phyloP scores from a whole-genome alignment of 257 asterid genomes.

The Gentiana macrophylla region DNA sequence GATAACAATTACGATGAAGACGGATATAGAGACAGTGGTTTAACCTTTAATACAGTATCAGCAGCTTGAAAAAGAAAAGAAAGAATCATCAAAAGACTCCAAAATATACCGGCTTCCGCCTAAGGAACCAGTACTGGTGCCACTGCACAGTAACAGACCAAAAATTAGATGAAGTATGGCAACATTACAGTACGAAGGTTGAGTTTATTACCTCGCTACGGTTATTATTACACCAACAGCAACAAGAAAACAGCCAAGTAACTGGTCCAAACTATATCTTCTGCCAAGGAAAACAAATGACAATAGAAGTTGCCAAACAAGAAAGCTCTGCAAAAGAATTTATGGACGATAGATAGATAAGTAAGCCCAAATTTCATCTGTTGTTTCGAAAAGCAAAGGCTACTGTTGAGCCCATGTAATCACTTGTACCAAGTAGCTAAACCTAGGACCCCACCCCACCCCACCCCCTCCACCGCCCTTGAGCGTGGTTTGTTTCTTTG shows the following conservation, averaged over 20 bases:
- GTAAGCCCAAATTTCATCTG: conserved; percentile 5
- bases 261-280: conserved; percentile 71
- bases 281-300: conserved; percentile 83
- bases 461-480: too few species aligned
- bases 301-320: conserved; percentile 94
- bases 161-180: background rate
- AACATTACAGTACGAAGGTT: background rate
- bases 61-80: conserved; percentile 97
- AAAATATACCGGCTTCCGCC: conserved; percentile 76
- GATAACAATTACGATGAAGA: conserved; percentile 13
- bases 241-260: conserved; percentile 91
- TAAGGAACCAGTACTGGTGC: conserved; percentile 91
- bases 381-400: background rate
- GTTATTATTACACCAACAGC: conserved; percentile 83
- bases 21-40: conserved; percentile 17
- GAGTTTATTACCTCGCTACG: conserved; percentile 68
- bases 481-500: too few species aligned
- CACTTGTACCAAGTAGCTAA: too few species aligned
- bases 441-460: too few species aligned
- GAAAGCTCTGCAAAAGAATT: conserved; percentile 80
- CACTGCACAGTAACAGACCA: conserved; percentile 42
- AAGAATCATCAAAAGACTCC: conserved; percentile 88
- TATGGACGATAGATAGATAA: conserved; percentile 17
- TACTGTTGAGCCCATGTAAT: too few species aligned
- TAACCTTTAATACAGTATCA: conserved; percentile 86